A percentile compares a stretch with the other conserved stretches of the same genome.
phyloP scores from a whole-genome alignment of 371 early-diverging fungal genomes.

The Rhizopus arrhizus region DNA sequence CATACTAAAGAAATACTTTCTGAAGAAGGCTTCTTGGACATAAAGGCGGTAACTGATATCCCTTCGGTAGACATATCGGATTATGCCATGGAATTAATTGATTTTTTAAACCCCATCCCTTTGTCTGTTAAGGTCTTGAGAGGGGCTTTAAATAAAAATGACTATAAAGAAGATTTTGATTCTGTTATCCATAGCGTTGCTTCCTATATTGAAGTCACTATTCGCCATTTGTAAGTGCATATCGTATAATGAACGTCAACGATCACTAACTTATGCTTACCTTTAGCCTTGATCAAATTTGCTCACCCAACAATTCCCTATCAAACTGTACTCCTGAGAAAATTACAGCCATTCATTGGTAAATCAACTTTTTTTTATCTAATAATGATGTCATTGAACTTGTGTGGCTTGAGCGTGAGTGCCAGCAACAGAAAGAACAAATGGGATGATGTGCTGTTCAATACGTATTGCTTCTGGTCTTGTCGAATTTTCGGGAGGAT shows the following conservation, averaged over 20 bases:
- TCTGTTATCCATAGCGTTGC: conserved; percentile 6
- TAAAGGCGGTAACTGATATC: conserved; percentile 3
- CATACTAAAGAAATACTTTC: conserved; percentile 5
- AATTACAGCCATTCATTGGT: conserved; percentile 3
- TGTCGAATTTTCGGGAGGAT: too few relatives aligned
- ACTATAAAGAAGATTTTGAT: conserved; percentile 6
- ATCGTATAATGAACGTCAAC: conserved; percentile 1
- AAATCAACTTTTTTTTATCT: conserved; percentile 7
- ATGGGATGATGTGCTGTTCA: conserved; percentile 9
- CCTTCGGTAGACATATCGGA: background rate
- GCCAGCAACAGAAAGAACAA: conserved; percentile 8
- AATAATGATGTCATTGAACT: conserved; percentile 11
- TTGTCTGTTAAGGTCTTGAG: background rate
- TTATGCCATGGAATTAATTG: conserved; percentile 1
- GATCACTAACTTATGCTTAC: conserved; percentile 11
- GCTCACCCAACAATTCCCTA: conserved; percentile 5
- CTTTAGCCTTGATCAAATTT: conserved; percentile 5
- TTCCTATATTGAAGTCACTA: conserved; percentile 9
- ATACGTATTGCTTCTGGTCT: background rate
- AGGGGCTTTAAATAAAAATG: conserved; percentile 6
- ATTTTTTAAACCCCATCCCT: background rate
- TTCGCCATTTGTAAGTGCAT: conserved; percentile 9
- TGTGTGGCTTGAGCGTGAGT: conserved; percentile 8
- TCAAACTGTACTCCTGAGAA: conserved; percentile 3
- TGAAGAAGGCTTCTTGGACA: background rate